phyloP scores from a whole-genome alignment of 2,329 filamentous ascomycete species.

The Orbilia javanica region DNA sequence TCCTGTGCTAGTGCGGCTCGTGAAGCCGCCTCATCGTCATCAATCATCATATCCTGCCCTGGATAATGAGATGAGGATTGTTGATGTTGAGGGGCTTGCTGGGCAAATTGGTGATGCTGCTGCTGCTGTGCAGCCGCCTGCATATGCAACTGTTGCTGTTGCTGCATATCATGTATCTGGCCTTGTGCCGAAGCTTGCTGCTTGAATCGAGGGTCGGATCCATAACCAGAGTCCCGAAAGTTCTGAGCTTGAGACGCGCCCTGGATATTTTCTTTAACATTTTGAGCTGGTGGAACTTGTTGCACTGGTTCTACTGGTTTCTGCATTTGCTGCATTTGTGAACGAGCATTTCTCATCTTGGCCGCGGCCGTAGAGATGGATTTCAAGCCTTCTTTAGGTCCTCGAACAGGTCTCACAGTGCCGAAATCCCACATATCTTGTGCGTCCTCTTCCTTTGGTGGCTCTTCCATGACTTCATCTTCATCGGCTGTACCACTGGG shows the following conservation, averaged over 20 bases:
- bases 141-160: conserved; percentile 73
- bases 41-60: conserved; percentile 60
- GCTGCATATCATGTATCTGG: conserved; percentile 72
- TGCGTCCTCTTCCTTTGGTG: conserved; percentile 72
- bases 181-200: conserved; percentile 71
- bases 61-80: conserved; percentile 47
- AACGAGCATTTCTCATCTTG: conserved; percentile 68
- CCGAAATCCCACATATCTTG: conserved; percentile 99
- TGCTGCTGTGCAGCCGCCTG: conserved; percentile 59
- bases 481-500: conserved; percentile 80
- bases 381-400: conserved; percentile 67
- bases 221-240: conserved; percentile 55
- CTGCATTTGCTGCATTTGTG: conserved; percentile 65
- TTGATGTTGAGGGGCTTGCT: conserved; percentile 55
- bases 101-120: conserved; percentile 33
- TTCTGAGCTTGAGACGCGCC: conserved; percentile 36
- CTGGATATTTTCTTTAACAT: conserved; percentile 51
- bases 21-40: conserved; percentile 59
- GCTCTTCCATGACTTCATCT: conserved; percentile 68
- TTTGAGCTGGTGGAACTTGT: conserved; percentile 7
- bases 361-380: conserved; percentile 53
- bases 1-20: conserved; percentile 64
- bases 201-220: conserved; percentile 67
- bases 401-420: conserved; percentile 84
- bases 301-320: conserved; percentile 33